phyloP scores from a whole-genome alignment of 2,329 filamentous ascomycete genomes.

The Fusarium xyrophilum region DNA sequence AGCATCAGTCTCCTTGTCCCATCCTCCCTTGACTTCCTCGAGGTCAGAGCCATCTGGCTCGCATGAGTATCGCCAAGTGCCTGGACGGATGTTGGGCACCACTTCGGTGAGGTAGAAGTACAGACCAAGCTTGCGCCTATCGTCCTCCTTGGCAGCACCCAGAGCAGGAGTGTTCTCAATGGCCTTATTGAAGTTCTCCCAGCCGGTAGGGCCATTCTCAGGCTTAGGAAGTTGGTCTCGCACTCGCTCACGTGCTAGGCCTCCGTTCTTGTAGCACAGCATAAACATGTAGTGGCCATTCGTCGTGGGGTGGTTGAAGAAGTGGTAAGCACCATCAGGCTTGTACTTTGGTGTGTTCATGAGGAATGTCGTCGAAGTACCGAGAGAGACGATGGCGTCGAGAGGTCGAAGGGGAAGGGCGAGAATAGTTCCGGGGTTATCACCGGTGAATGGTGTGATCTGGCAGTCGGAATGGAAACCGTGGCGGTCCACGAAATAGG shows the following conservation, averaged over 20 bases:
- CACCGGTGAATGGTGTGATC: constrained; percentile 88
- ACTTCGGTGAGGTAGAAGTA: constrained; percentile 97
- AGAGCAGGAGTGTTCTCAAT: constrained; percentile 74
- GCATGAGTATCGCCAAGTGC: constrained; percentile 83
- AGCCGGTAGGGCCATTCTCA: constrained; percentile 59
- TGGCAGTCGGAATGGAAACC: constrained; percentile 78
- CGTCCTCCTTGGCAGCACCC: constrained; percentile 58
- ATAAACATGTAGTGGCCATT: constrained; percentile 98
- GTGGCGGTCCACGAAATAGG: constrained; percentile 81
- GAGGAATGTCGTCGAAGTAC: constrained; percentile 95
- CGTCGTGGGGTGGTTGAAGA: constrained; percentile 97
- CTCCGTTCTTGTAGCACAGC: constrained; percentile 99
- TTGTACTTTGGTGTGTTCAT: constrained; percentile 95
- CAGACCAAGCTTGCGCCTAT: constrained; percentile 83
- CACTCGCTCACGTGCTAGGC: constrained; percentile 87
- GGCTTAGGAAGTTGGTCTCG: constrained; percentile 76
- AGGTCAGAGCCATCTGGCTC: constrained; percentile 62
- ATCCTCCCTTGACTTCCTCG: constrained; percentile 43
- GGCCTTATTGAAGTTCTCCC: constrained; percentile 80
- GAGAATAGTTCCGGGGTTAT: constrained; percentile 95
- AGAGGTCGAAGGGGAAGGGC: constrained; percentile 84
- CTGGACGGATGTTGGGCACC: constrained; percentile 85
- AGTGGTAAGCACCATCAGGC: constrained; percentile 90
- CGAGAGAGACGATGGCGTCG: constrained; percentile 93
- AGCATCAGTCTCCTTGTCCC: constrained; percentile 73